Evolutionary conservation across 768 basidiomycete genomes (phyloP).

Genomic region (Termitomyces sp.): DNA sequence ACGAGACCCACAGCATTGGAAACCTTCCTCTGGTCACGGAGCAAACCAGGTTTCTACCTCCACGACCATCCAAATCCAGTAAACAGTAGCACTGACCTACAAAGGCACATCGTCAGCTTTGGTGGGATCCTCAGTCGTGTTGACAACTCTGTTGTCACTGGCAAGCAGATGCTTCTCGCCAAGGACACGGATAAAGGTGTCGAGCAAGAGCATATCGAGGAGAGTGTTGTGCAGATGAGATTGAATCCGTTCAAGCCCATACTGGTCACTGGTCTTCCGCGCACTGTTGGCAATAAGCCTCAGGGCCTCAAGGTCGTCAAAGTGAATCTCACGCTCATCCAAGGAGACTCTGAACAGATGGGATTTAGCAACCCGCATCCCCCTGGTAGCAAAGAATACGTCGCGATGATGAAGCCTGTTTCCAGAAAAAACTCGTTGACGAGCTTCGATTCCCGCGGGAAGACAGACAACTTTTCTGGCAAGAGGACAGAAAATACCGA

Average conservation of each 20-base stretch:
- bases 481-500: not conserved
- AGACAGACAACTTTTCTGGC: not conserved
- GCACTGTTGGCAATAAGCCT: conserved; percentile 35
- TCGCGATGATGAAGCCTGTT: conserved; percentile 6
- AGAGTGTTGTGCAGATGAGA: conserved; percentile 24
- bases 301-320: conserved; percentile 31
- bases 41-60: conserved; percentile 56
- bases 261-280: conserved; percentile 30
- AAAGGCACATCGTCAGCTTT: conserved; percentile 30
- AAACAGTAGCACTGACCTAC: not conserved
- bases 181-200: conserved; percentile 23
- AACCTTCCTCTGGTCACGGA: conserved; percentile 39
- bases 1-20: conserved; percentile 48
- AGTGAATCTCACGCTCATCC: conserved; percentile 23
- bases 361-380: conserved; percentile 34
- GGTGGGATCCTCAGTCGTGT: conserved; percentile 35
- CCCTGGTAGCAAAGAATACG: conserved; percentile 47
- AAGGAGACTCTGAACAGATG: conserved; percentile 18
- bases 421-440: not conserved
- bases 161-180: conserved; percentile 20
- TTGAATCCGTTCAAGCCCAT: conserved; percentile 12
- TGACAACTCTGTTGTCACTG: not conserved
- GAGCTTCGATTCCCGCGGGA: not conserved
- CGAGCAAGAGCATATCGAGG: conserved; percentile 9
- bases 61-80: conserved; percentile 12